phyloP scores from a whole-genome alignment of 1,284 basidiomycete genomes.

The Malassezia obtusa region DNA sequence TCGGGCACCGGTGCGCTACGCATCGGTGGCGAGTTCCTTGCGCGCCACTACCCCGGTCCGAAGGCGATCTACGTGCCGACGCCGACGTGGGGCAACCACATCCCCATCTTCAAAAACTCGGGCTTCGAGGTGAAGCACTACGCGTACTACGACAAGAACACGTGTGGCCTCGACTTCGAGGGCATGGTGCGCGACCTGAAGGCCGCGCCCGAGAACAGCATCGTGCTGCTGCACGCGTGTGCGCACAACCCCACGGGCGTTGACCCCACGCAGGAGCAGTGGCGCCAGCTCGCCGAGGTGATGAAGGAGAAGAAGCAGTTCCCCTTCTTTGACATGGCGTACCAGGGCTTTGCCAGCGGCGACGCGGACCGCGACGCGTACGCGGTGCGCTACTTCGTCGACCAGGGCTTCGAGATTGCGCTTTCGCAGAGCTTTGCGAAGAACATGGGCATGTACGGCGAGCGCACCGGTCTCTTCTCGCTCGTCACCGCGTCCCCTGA shows the following conservation, averaged over 20 bases:
- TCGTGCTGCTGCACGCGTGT: conserved; percentile 54
- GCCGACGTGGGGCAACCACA: conserved; percentile 98
- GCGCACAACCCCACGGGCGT: conserved; percentile 53
- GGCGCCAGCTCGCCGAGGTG: conserved; percentile 44
- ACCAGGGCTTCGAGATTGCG: conserved; percentile 42
- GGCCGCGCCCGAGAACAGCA: conserved; percentile 52
- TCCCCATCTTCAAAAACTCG: conserved; percentile 63
- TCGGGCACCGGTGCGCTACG: conserved; percentile 96
- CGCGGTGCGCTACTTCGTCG: conserved; percentile 49
- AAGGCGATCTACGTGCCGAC: conserved; percentile 87
- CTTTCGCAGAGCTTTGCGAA: conserved; percentile 45
- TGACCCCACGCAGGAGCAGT: conserved; percentile 47
- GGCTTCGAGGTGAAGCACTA: conserved; percentile 87
- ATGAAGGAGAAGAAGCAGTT: conserved; percentile 66
- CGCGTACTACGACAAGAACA: conserved; percentile 52
- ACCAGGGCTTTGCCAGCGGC: conserved; percentile 49
- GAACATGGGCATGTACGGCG: conserved; percentile 50
- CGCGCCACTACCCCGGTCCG: conserved; percentile 70
- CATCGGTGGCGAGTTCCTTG: conserved; percentile 85
- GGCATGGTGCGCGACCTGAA: conserved; percentile 46
- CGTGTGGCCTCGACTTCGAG: conserved; percentile 47
- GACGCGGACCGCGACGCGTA: conserved; percentile 45
- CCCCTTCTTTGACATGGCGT: conserved; percentile 95
- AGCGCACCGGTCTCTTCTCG: conserved; percentile 45
- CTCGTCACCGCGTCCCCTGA: conserved; percentile 40